Evolutionary conservation across 139 green algal species (phyloP), one percentile per base, ranked within the genome.

Genomic region (Pleodorina starrii): DNA sequence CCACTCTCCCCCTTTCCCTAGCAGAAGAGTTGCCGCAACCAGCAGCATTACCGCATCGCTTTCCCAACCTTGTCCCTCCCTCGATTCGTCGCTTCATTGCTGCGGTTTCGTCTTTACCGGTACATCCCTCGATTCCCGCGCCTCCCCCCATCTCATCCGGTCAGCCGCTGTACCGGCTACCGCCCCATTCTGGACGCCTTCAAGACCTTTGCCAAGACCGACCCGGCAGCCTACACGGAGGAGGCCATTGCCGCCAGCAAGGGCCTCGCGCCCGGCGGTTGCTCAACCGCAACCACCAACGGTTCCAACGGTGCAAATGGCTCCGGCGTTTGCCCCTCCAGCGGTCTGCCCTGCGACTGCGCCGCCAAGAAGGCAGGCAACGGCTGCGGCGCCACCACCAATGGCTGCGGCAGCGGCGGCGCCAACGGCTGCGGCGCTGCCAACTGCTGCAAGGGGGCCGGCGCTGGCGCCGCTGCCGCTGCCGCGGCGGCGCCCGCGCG

Each of bases 121-220:
- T 66, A 66, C 9, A 25, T 25, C 54, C 9, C 9, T 12, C 54
- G 5, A 5, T 25, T 25, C 63, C 63, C 63, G n/a, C 27, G 16
- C 63, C 32, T 36, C 23, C 38, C 42, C 40, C 40, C 43, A 23
- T 36, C 38, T 11, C 35, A 5, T 35, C 72, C 72, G 1, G 3
- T 72, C 91, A 97, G 96, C 91, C 96, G 98, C 42, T 99, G 98
- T 91, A 99, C 98, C 0, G 98, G 98, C 17, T 99, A 99, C 91
- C 93, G 98, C 1, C 98, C 98, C 19, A 99, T 99, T 85, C 90
- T 99, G 44, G 97, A 99, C 66, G 98, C 98, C n/a, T 99, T 99
- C 94, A 95, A 94, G 46, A 87, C 93, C 0, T 99, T 99, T 94
- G 96, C 97, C 36, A 97, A 96, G 82, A 54, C 75, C 44, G 90